Base-by-base conservation (phyloP, 2,329 filamentous ascomycete genomes). In the Trichoderma brevicompactum region DNA sequence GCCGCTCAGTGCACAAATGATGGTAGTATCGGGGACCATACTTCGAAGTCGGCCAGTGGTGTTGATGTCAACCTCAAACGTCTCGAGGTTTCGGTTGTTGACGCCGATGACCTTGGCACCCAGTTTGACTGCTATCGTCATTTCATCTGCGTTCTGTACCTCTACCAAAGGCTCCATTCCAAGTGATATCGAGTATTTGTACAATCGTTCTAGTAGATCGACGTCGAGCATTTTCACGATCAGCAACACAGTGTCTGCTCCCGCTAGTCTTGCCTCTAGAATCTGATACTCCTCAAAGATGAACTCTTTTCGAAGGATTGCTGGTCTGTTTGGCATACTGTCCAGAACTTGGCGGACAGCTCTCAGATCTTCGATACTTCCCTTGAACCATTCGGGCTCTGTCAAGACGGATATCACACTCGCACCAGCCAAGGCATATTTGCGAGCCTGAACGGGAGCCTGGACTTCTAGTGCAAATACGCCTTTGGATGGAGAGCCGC, bases 241-340 rank as follows among this genome's bases (percentile, higher is more conserved):
- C 19, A 99, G 85, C 32, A 99, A 83, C 17, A 99, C 90, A 0
- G 94, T 97, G 77, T 99, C 94, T 7, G 95, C 95, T 69, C 95
- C 95, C 12, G 94, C 93, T 64, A 99, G 81, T 54, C 96, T 86
- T 34, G 94, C 95, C 78, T 99, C 95, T 7, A 99, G 83, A 62
- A 99, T 98, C 77, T 99, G 95, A 75, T 99, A 99, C 76, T 98
- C 93, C 52, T 98, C 94, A 73, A 98, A 99, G 46, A 99, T 88
- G 73, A 99, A 99, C 72, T 99, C 95, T 75, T 99, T 99, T 28
- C 96, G 89, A 36, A 99, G 81, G 12, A 99, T 86, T 2, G 94
- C 96, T 2, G 95, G 96, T 60, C 95, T 86, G 75, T 97, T 96
- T 1, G 92, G 89, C 89, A 99, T 93, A 12, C 91, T 90, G 71